These are phyloP conservation scores for Hibiscus syriacus DNA, from an alignment of 345 rosid genomes.

Conservation along the genomic window DNA sequence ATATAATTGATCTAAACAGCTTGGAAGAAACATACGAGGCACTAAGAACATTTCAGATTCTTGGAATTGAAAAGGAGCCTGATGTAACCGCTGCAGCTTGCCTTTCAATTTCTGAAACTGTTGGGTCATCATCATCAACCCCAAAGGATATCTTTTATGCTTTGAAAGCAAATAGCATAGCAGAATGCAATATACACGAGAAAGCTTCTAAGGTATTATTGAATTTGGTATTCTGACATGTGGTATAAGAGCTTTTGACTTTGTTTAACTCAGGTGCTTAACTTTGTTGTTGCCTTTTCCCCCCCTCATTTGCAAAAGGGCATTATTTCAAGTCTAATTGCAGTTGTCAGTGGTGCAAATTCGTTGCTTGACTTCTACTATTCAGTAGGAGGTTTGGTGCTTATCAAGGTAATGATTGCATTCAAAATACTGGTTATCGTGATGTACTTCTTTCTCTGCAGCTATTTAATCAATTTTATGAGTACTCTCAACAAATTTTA, in stretches of 20 bases:
- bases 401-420: conserved; percentile 61
- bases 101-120: conserved; percentile 34
- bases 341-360: conserved; percentile 50
- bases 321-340: conserved; percentile 54
- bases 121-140: conserved; percentile 49
- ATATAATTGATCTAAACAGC: conserved; percentile 28
- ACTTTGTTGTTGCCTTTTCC: conserved; percentile 2
- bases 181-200: conserved; percentile 43
- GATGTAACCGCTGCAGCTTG: conserved; percentile 47
- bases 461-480: too few species aligned
- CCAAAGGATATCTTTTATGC: conserved; percentile 66
- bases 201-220: conserved; percentile 49
- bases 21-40: conserved; percentile 78
- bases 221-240: neutral
- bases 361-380: conserved; percentile 70
- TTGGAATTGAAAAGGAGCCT: conserved; percentile 51
- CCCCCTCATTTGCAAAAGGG: conserved; percentile 36
- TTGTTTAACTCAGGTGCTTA: neutral
- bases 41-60: conserved; percentile 66
- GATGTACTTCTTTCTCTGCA: neutral
- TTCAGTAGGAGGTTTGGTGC: conserved; percentile 58
- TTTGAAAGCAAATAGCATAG: conserved; percentile 53
- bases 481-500: too few species aligned
- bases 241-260: neutral
- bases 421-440: neutral